Conservation (phyloP, 1,284 basidiomycete genomes). For the Puccinia polysora region DNA sequence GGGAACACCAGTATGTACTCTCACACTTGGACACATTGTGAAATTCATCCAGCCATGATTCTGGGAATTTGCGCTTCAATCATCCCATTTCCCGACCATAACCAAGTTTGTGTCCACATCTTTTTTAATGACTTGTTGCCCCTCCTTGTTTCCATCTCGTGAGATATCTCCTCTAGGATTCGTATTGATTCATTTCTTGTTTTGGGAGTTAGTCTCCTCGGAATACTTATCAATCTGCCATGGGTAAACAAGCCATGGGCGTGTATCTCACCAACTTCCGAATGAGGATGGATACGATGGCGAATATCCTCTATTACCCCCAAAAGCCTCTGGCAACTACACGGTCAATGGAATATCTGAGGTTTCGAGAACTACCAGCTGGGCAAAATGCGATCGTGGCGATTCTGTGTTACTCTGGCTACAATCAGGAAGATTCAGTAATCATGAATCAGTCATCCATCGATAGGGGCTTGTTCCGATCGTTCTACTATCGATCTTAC, state of each 20-base stretch:
- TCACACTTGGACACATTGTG: conserved; percentile 96
- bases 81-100: conserved; percentile 99
- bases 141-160: neutral
- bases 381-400: conserved; percentile 98
- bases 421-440: conserved; percentile 99
- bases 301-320: conserved; percentile 72
- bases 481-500: conserved; percentile 96
- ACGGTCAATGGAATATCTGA: conserved; percentile 96
- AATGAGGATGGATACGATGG: conserved; percentile 61
- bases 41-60: conserved; percentile 99
- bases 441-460: conserved; percentile 99
- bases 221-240: conserved; percentile 98
- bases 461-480: conserved; percentile 95
- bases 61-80: conserved; percentile 96
- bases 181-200: too few relatives aligned
- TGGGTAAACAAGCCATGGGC: conserved; percentile 99
- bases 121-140: too few relatives aligned
- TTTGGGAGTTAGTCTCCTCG: conserved; percentile 70
- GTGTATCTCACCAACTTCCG: conserved; percentile 96
- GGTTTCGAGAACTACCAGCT: conserved; percentile 93
- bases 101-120: conserved; percentile 67
- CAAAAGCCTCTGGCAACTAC: conserved; percentile 98
- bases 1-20: conserved; percentile 61
- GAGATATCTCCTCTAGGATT: conserved; percentile 40
- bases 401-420: conserved; percentile 96